Percentiles rank a stretch among this genome's conserved stretches.
These are phyloP conservation scores for Lolium rigidum DNA, from an alignment of 176 grass and related monocot genomes.

Conservation along the genomic window DNA sequence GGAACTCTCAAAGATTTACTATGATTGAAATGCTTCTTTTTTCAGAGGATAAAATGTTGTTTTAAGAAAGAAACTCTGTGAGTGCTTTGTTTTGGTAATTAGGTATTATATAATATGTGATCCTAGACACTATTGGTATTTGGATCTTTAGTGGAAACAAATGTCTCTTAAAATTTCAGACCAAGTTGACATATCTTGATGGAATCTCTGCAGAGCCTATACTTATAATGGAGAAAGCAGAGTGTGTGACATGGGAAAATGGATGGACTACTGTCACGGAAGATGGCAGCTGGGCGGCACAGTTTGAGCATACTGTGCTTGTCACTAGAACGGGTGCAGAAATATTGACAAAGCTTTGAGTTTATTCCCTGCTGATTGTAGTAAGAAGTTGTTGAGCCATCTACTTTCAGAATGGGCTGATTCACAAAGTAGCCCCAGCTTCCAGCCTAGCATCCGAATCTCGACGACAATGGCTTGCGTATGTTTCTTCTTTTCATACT, in stretches of 20 bases:
- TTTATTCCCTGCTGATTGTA: slow-evolving; percentile 20
- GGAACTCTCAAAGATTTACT: slow-evolving; percentile 13
- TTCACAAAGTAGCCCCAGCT: slow-evolving; percentile 23
- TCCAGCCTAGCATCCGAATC: neutral
- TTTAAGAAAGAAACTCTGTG: neutral
- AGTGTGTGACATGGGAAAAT: slow-evolving; percentile 84
- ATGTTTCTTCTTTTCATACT: neutral
- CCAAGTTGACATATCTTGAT: slow-evolving; percentile 21
- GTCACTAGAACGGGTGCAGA: slow-evolving; percentile 77
- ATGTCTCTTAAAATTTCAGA: neutral
- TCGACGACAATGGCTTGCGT: neutral
- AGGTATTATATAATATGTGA: slow-evolving; percentile 8
- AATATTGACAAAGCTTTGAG: slow-evolving; percentile 81
- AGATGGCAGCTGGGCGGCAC: slow-evolving; percentile 74
- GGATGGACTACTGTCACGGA: slow-evolving; percentile 78
- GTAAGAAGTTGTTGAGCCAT: slow-evolving; percentile 36
- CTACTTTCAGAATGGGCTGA: neutral
- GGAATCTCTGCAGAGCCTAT: slow-evolving; percentile 64
- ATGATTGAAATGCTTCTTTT: slow-evolving; percentile 23
- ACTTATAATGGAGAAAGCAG: slow-evolving; percentile 74
- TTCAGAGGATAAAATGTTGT: neutral
- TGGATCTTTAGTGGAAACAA: too few species aligned
- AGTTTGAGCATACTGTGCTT: slow-evolving; percentile 86
- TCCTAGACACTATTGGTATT: neutral
- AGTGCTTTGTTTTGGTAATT: neutral